Percentiles rank a stretch among this genome's conserved stretches.
These are phyloP conservation scores for Metschnikowia borealis DNA, from an alignment of 805 yeast genomes.

Conservation along the genomic window DNA sequence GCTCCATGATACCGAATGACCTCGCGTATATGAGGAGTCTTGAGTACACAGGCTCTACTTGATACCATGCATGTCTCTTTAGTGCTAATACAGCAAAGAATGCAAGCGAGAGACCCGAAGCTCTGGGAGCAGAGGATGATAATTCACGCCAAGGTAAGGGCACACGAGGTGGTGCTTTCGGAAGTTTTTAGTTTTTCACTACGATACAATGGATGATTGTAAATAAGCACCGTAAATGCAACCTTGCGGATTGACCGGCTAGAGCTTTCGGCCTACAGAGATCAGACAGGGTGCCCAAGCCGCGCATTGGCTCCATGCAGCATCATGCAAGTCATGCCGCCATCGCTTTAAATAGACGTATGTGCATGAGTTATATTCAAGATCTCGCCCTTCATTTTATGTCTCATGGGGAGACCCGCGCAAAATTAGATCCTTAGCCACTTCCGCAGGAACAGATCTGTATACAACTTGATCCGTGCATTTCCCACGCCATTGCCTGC, in stretches of 20 bases:
- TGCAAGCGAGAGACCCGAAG: neutral
- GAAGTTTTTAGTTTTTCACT: neutral
- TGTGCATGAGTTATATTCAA: constrained; percentile 1
- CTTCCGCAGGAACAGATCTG: neutral
- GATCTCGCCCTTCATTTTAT: neutral
- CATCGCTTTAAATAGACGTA: neutral
- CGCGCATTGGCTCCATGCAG: neutral
- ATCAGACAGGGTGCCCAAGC: neutral
- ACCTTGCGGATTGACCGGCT: neutral
- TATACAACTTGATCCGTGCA: neutral
- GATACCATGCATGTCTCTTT: neutral
- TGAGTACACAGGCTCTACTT: neutral
- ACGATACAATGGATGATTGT: neutral
- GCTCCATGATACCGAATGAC: neutral
- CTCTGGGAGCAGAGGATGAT: neutral
- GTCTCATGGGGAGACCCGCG: neutral
- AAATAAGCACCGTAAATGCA: neutral
- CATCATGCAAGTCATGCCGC: neutral
- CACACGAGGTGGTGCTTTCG: too few relatives aligned
- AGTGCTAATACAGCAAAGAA: neutral
- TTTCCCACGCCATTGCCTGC: neutral
- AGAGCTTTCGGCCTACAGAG: neutral
- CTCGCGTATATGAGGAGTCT: neutral
- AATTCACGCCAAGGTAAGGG: neutral
- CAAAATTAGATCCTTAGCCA: constrained; percentile 3